Base-by-base conservation (phyloP, 169 alveolate species). In the Eimeria mitis region DNA sequence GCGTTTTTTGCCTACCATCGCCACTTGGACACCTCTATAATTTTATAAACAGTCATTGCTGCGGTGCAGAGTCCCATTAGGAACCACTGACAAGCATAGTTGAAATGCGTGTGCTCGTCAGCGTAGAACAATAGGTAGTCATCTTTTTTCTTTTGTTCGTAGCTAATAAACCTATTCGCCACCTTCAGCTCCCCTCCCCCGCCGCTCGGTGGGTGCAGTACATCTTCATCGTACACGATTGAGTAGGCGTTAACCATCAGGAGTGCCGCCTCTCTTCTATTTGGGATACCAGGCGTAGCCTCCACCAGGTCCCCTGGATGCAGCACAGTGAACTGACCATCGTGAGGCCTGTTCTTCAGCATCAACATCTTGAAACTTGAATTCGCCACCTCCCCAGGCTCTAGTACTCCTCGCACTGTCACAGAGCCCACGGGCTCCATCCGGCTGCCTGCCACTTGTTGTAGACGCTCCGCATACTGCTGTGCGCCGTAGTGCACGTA, bases 41-140 rank as follows among this genome's bases (percentile, higher is more conserved):
- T 56, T 83, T 96, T 96, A 95, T 96, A 96, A 70, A 95, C 68
- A 59, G 97, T 96, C 97, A 96, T 96, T 89, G 95, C 92, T 54
- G 94, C 85, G 56, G 91, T 65, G 84, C 96, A 91, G 6, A 97
- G 94, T 7, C 95, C 96, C 96, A 95, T 95, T 34, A 97, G 97
- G 95, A 97, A 97, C 99, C 99, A 98, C 97, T 98, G 99, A 89
- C 97, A 95, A 56, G 99, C 99, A 84, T 98, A 98, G 97, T 98
- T 98, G 96, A 98, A 97, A 95, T 98, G 99, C 0, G 99, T 98
- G 95, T 97, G 97, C 70, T 98, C 99, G 94, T 98, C 99, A 19
- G 99, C 99, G 91, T 98, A 98, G 96, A 98, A 98, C 75, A 97
- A 94, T 65, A 97, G 95, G 96, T 98, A 98, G 95, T 98, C 99